These are phyloP conservation scores for Zasmidium cellare DNA, from an alignment of 2,329 filamentous ascomycete genomes.

Conservation along the genomic window DNA sequence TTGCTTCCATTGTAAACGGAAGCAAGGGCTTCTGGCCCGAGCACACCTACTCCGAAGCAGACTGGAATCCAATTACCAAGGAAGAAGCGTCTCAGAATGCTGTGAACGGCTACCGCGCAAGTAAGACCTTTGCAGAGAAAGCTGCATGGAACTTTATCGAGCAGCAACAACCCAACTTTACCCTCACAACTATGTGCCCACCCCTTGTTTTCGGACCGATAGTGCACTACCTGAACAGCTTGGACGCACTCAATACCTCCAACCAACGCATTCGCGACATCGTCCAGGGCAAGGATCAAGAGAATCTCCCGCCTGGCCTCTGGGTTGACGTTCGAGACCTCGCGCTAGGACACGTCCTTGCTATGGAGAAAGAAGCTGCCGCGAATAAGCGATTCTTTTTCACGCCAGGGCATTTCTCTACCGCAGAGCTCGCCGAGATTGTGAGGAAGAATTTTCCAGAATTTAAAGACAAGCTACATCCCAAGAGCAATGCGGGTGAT, in stretches of 20 bases:
- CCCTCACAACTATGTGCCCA: conserved; percentile 50
- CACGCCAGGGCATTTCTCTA: conserved; percentile 61
- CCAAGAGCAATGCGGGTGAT: conserved; percentile 40
- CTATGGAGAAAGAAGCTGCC: conserved; percentile 53
- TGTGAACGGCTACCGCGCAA: conserved; percentile 48
- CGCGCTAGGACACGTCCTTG: conserved; percentile 22
- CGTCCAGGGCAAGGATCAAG: conserved; percentile 61
- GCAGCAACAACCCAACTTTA: conserved; percentile 53
- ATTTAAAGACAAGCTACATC: conserved; percentile 45
- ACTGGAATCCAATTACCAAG: conserved; percentile 60
- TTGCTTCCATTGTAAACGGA: conserved; percentile 62
- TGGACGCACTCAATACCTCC: conserved; percentile 70
- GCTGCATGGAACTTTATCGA: conserved; percentile 56
- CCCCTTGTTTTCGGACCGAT: conserved; percentile 53
- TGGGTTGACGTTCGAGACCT: conserved; percentile 29
- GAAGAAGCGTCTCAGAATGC: conserved; percentile 49
- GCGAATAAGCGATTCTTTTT: conserved; percentile 66
- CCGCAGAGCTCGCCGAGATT: conserved; percentile 58
- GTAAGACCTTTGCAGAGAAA: conserved; percentile 63
- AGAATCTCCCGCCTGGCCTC: conserved; percentile 52
- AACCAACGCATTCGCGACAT: conserved; percentile 66
- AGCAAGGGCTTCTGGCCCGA: conserved; percentile 52
- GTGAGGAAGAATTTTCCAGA: conserved; percentile 58
- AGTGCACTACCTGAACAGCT: conserved; percentile 60
- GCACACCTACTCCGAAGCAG: conserved; percentile 53